Base-by-base conservation (phyloP, 768 basidiomycete genomes). In the Boletus subparvulus region DNA sequence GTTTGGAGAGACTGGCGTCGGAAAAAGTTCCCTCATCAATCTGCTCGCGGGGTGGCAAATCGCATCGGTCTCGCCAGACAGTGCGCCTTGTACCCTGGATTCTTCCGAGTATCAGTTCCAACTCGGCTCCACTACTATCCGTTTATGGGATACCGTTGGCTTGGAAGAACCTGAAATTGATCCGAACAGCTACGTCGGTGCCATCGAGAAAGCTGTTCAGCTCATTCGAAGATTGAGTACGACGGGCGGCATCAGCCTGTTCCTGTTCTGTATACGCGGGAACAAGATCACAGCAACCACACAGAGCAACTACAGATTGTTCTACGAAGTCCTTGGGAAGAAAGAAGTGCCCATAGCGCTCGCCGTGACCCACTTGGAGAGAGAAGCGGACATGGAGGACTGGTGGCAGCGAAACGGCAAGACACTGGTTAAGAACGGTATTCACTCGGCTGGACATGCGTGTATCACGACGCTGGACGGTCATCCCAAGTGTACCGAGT, bases 211-310 rank as follows among this genome's bases (percentile, higher is more conserved):
- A 24, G 65, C 73, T 6, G 65, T 72, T 19, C 28, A 54, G 12
- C 73, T 80, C 10, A 66, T 80, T 46, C 63, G 64, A 30, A 58
- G 59, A 13, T 60, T 79, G 35, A 64, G 61, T 17, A 54, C 45
- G 26, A 50, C 61, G 19, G 73, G 67, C 0, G 78, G 79, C 0
- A 65, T 79, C 50, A 74, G 64, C 60, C 69, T 80, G 5, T 73
- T 80, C 3, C 45, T 79, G 16, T 78, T 71, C 57, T 73, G 73
- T 39, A 74, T 79, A 44, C 73, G 75, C 13, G 75, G 70, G 1
- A 73, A 75, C 16, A 63, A 75, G 57, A 66, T 78, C 30, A 68
- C 65, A 7, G 61, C 61, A 32, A 67, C 64, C 3, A 53, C 61
- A 2, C 65, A 67, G 48, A 65, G 65, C 60, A 66, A 66, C 42